These are phyloP conservation scores for Daldinia loculata DNA, from an alignment of 495 filamentous ascomycete genomes.

Conservation along the genomic window DNA sequence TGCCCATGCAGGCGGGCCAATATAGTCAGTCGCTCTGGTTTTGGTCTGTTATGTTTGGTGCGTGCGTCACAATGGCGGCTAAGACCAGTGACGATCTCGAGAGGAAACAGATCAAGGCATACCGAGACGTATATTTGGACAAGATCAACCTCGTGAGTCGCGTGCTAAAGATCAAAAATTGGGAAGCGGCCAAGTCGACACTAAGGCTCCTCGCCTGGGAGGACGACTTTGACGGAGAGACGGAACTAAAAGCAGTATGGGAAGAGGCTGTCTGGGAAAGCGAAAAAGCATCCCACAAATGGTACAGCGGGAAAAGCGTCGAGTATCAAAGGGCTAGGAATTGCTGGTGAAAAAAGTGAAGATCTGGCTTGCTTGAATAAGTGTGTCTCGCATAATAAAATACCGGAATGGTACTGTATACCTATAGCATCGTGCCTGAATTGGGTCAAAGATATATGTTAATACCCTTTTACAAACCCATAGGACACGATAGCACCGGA, in stretches of 20 bases:
- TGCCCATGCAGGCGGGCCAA: constrained; percentile 41
- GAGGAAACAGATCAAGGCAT: constrained; percentile 38
- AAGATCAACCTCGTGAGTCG: constrained; percentile 42
- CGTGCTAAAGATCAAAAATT: constrained; percentile 39
- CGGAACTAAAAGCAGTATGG: constrained; percentile 43
- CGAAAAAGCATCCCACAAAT: constrained; percentile 18
- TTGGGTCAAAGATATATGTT: constrained; percentile 19
- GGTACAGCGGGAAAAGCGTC: constrained; percentile 19
- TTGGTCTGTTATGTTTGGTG: constrained; percentile 48
- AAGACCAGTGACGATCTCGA: constrained; percentile 39
- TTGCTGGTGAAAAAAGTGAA: constrained; percentile 18
- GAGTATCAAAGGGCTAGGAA: constrained; percentile 16
- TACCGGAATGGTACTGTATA: constrained; percentile 21
- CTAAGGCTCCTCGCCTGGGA: constrained; percentile 47
- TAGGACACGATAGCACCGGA: not conserved
- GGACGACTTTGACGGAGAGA: constrained; percentile 44
- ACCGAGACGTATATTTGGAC: constrained; percentile 39
- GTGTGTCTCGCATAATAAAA: constrained; percentile 14
- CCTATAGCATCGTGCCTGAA: constrained; percentile 25
- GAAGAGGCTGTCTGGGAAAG: constrained; percentile 44
- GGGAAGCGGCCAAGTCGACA: constrained; percentile 43
- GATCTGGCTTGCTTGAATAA: constrained; percentile 18
- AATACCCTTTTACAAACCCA: constrained; percentile 7
- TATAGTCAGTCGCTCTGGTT: constrained; percentile 48
- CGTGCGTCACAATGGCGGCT: constrained; percentile 41